Evolutionary conservation across 2,329 filamentous ascomycete genomes (phyloP).

Genomic region (Botrytis galanthina): DNA sequence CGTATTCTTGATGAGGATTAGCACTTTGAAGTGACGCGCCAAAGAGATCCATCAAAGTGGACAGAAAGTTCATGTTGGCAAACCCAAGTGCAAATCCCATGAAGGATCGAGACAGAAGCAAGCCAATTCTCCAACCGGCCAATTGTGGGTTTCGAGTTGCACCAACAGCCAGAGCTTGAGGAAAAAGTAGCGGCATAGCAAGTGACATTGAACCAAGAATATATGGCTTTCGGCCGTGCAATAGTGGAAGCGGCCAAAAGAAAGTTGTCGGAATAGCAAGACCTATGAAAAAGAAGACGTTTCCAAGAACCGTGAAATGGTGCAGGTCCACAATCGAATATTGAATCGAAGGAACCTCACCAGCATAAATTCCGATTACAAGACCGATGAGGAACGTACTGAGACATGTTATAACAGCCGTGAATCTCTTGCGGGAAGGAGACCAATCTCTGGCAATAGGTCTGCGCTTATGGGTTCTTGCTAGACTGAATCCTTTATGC

Average conservation of each 20-base stretch:
- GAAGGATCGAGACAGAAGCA: constrained; percentile 62
- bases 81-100: constrained; percentile 72
- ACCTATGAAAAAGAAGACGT: constrained; percentile 69
- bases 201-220: constrained; percentile 66
- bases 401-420: constrained; percentile 66
- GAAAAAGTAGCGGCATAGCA: constrained; percentile 71
- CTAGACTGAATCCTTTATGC: constrained; percentile 50
- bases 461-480: constrained; percentile 55
- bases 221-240: constrained; percentile 77
- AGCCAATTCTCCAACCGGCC: constrained; percentile 54
- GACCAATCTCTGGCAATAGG: constrained; percentile 74
- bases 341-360: constrained; percentile 75
- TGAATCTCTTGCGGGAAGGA: constrained; percentile 62
- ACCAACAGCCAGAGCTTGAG: constrained; percentile 67
- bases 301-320: constrained; percentile 68
- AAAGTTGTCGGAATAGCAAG: constrained; percentile 68
- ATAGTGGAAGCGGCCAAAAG: constrained; percentile 70
- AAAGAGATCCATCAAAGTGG: constrained; percentile 70
- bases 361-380: constrained; percentile 72
- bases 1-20: constrained; percentile 70
- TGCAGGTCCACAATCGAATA: constrained; percentile 70
- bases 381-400: constrained; percentile 71
- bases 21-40: constrained; percentile 72
- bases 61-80: constrained; percentile 73
- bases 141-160: constrained; percentile 55